These are phyloP conservation scores for Verbena officinalis DNA, from an alignment of 257 asterid species.

Conservation along the genomic window DNA sequence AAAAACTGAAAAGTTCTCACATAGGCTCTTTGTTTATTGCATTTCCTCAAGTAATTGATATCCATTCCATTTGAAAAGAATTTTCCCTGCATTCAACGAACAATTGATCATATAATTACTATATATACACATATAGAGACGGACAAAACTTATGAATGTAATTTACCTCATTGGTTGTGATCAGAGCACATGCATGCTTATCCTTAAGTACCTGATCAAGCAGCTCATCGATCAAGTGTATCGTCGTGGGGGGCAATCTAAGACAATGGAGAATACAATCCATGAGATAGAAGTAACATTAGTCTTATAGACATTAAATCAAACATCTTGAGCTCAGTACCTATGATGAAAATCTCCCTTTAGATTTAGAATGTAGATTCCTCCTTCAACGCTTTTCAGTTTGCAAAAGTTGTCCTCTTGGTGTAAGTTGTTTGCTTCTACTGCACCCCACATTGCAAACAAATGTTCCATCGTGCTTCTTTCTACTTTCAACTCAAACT, in stretches of 20 bases:
- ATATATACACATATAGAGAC: too few species aligned
- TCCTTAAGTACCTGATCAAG: background rate
- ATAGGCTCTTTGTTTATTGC: too few species aligned
- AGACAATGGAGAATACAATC: background rate
- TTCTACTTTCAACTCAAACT: too few species aligned
- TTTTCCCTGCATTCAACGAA: background rate
- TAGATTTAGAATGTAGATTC: background rate
- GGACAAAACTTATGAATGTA: too few species aligned
- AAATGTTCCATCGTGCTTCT: too few species aligned
- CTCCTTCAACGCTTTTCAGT: background rate
- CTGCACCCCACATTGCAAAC: background rate
- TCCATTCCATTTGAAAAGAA: background rate
- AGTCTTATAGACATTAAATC: background rate
- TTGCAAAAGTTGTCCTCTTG: background rate
- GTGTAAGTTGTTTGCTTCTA: background rate
- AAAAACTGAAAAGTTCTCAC: too few species aligned
- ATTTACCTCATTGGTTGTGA: too few species aligned
- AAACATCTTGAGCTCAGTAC: background rate
- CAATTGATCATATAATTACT: too few species aligned
- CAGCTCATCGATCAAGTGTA: background rate
- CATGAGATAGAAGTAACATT: too few species aligned
- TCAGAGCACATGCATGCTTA: too few species aligned
- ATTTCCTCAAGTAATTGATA: background rate
- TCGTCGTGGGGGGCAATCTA: background rate
- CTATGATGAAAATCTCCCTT: background rate